Base-by-base conservation (phyloP, 2,329 filamentous ascomycete genomes). In the Didymella glomerata region DNA sequence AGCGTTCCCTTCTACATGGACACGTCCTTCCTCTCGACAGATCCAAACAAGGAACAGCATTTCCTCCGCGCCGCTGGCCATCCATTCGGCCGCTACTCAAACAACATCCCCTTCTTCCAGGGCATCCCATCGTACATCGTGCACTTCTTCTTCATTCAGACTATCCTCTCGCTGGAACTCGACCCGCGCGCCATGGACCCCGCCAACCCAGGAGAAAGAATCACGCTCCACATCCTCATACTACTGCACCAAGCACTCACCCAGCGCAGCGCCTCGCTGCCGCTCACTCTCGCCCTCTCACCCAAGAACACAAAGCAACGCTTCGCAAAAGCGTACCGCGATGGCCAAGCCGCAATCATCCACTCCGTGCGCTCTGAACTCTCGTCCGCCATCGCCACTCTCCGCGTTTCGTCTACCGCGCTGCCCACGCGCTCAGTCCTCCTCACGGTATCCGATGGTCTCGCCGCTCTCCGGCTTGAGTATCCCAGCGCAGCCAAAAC, bases 261-360 rank as follows among this genome's bases (percentile, higher is more conserved):
- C 24, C 56, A 65, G 32, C 66, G 68, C 32, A 67, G 66, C 45
- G 52, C 58, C 11, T 61, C 48, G 14, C 66, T 75, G 1, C 67
- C 69, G 1, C 56, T 68, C 1, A 25, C 38, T 4, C 22, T 60
- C 5, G 10, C 53, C 2, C 34, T 32, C 2, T 13, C 47, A 3
- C 63, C 63, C 4, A 46, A 46, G 2, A 82, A 80, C 60, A 45
- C 64, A 2, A 79, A 75, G 54, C 80, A 82, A 65, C 67, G 62
- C 25, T 76, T 76, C 45, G 79, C 80, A 2, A 73, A 72, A 36
- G 77, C 79, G 7, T 83, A 82, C 62, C 76, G 80, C 20, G 70
- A 77, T 44, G 72, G 77, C 7, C 80, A 82, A 64, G 68, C 69
- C 2, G 65, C 55, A 2, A 68, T 75, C 49, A 64, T 76, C 20